These are phyloP conservation scores for Lasiosphaeria miniovina DNA, from an alignment of 495 filamentous ascomycete genomes.

Conservation along the genomic window DNA sequence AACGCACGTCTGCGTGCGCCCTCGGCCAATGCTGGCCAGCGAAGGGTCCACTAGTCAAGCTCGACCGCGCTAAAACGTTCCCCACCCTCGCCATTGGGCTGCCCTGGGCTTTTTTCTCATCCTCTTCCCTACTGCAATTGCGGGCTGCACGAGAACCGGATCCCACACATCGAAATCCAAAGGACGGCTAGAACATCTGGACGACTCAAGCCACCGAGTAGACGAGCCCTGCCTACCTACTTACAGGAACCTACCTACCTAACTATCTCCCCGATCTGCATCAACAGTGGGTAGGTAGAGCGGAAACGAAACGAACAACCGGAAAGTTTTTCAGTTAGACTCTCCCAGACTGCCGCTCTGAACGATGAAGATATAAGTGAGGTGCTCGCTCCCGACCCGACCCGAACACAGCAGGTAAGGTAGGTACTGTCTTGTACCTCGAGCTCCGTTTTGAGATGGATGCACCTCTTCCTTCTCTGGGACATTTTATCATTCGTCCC, in stretches of 20 bases:
- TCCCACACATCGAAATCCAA: background rate
- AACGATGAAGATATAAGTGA: too few species aligned
- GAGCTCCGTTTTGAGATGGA: too few species aligned
- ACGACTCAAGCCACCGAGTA: background rate
- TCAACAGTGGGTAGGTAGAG: too few species aligned
- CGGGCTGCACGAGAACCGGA: slow-evolving; percentile 2
- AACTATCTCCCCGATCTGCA: background rate
- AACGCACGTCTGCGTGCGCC: background rate
- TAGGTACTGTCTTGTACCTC: too few species aligned
- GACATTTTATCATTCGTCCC: too few species aligned
- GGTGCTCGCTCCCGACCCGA: too few species aligned
- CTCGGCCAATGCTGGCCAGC: slow-evolving; percentile 19
- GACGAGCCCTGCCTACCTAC: background rate
- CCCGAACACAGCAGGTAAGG: too few species aligned
- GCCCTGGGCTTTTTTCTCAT: slow-evolving; percentile 19
- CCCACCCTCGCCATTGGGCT: slow-evolving; percentile 33
- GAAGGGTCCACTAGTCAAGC: slow-evolving; percentile 21
- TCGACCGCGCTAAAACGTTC: slow-evolving; percentile 25
- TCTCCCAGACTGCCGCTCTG: too few species aligned
- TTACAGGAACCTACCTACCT: background rate
- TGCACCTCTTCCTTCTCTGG: too few species aligned
- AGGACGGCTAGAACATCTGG: background rate
- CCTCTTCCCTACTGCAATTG: slow-evolving; percentile 4
- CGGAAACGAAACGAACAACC: too few species aligned
- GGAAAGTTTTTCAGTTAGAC: too few species aligned